These are phyloP conservation scores for Ophiostoma triangulosporum DNA, from an alignment of 2,329 filamentous ascomycete species.

Conservation along the genomic window DNA sequence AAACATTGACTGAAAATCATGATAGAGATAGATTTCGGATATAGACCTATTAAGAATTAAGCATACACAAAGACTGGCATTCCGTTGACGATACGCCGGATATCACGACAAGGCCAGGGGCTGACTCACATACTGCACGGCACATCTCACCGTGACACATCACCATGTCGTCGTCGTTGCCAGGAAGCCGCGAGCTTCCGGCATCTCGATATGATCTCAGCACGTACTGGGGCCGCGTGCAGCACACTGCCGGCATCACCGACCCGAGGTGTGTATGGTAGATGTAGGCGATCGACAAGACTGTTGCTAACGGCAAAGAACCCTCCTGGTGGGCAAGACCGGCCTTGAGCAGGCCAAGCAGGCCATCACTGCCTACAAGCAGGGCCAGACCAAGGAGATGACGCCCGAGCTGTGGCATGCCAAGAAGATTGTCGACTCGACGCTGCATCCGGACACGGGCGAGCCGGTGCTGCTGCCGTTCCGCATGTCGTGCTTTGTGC, in stretches of 20 bases:
- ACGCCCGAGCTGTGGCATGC: conserved; percentile 84
- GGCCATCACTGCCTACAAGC: conserved; percentile 74
- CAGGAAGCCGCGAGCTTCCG: conserved; percentile 66
- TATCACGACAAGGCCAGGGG: not conserved
- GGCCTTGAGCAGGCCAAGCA: conserved; percentile 79
- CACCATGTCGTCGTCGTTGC: conserved; percentile 51
- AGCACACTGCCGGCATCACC: conserved; percentile 76
- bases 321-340: conserved; percentile 62
- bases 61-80: not conserved
- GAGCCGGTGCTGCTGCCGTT: conserved; percentile 86
- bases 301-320: conserved; percentile 38
- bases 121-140: not conserved
- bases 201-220: conserved; percentile 82
- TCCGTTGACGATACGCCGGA: not conserved
- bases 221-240: conserved; percentile 91
- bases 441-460: conserved; percentile 89
- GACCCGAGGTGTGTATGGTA: conserved; percentile 72
- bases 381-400: conserved; percentile 65
- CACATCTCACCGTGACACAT: not conserved
- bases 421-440: conserved; percentile 96
- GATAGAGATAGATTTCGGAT: too few species aligned
- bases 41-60: too few species aligned
- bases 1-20: not conserved
- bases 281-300: not conserved
- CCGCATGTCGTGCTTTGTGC: conserved; percentile 90